Evolutionary conservation across 768 basidiomycete species (phyloP), one percentile per base, ranked within the genome.

Genomic region (Daedaleopsis nitida): DNA sequence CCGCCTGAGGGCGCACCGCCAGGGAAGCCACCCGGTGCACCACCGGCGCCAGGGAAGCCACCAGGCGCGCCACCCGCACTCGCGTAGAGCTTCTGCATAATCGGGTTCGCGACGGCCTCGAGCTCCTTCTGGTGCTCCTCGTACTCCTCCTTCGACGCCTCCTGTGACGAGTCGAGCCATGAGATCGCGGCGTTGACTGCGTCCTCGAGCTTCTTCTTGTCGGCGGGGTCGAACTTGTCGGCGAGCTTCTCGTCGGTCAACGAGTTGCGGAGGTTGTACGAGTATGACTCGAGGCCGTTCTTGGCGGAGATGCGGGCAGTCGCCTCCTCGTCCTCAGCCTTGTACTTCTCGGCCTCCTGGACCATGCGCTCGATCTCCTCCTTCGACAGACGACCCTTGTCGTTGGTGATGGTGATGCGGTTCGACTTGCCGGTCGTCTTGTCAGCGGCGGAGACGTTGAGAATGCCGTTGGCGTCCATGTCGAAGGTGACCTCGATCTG

Each of bases 361-460:
- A 98, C 93, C 96, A 98, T 98, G 74, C 94, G 91, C 76, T 98
- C 96, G 64, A 98, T 98, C 73, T 98, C 96, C 76, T 98, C 96
- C 80, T 96, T 93, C 65, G 92, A 94, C 67, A 98, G 79, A 76
- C 96, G 94, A 47, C 95, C 94, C 81, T 98, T 96, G 82, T 97
- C 95, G 75, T 94, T 94, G 69, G 91, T 94, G 77, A 95, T 95
- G 62, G 93, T 95, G 73, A 94, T 94, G 64, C 91, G 89, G 76
- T 88, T 92, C 57, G 92, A 94, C 80, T 98, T 97, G 68, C 96
- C 96, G 58, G 96, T 97, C 12, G 94, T 96, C 84, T 96, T 97
- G 80, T 98, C 95, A 44, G 89, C 80, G 5, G 96, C 96, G 47
- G 93, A 93, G 66, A 98, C 96, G 77, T 96, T 97, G 72, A 96